Evolutionary conservation across 148 eudicot species (phyloP).

Genomic region (Linanthus parryae): DNA sequence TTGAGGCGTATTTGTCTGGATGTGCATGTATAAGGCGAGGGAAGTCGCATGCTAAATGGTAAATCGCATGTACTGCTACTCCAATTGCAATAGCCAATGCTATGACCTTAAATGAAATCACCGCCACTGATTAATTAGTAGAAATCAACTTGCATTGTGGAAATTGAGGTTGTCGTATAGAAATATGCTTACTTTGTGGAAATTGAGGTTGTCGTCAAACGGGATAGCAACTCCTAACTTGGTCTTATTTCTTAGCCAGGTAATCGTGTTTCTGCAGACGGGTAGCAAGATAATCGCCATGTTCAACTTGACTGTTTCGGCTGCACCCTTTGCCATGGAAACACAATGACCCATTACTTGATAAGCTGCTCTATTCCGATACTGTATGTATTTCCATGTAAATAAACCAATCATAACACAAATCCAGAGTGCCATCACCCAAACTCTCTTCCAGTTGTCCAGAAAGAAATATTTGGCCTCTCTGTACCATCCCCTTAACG

Average conservation of each 20-base stretch:
- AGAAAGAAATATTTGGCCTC: conserved; percentile 27
- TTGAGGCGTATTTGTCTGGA: conserved; percentile 17
- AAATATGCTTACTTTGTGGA: conserved; percentile 30
- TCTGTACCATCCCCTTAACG: conserved; percentile 22
- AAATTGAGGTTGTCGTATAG: neutral
- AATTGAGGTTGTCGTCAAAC: conserved; percentile 53
- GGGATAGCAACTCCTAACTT: conserved; percentile 40
- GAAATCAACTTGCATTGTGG: neutral
- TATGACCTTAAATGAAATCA: conserved; percentile 26
- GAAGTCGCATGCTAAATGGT: conserved; percentile 41
- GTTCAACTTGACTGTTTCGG: conserved; percentile 53
- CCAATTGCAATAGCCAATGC: conserved; percentile 42
- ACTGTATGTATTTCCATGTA: conserved; percentile 34
- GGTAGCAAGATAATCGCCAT: conserved; percentile 53
- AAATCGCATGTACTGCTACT: conserved; percentile 38
- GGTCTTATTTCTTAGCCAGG: conserved; percentile 55
- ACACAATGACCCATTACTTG: conserved; percentile 43
- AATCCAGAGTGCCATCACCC: conserved; percentile 49
- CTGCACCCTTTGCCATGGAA: conserved; percentile 50
- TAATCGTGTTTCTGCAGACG: conserved; percentile 49
- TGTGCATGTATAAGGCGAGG: conserved; percentile 37
- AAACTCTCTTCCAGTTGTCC: conserved; percentile 47
- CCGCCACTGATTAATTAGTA: neutral
- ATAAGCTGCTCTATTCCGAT: conserved; percentile 26
- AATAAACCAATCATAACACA: conserved; percentile 35